Conservation (phyloP, 345 rosid species). For the Geranium rotundifolium region DNA sequence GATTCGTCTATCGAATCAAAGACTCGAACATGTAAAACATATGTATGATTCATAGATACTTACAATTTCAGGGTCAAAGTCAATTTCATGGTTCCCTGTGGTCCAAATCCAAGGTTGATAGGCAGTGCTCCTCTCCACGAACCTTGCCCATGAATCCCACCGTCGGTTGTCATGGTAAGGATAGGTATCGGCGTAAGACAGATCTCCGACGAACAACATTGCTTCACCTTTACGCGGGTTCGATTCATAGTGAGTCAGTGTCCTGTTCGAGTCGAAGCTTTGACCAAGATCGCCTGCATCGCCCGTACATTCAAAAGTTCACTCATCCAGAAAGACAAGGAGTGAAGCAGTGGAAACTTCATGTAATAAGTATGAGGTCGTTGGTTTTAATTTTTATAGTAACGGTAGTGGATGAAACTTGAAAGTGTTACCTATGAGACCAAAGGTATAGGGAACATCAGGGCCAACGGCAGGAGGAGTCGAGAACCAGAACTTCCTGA, state of each 20-base stretch:
- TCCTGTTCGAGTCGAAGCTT: conserved; percentile 30
- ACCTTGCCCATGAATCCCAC: conserved; percentile 46
- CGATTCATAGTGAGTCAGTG: conserved; percentile 29
- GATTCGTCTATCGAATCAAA: neutral
- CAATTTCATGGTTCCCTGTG: conserved; percentile 41
- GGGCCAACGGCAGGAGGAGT: conserved; percentile 61
- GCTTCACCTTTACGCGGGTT: conserved; percentile 23
- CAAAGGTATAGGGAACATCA: conserved; percentile 56
- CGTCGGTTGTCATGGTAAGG: conserved; percentile 22
- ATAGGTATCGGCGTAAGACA: conserved; percentile 41
- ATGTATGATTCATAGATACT: neutral
- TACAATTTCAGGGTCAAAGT: conserved; percentile 22
- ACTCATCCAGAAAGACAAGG: too few relatives aligned
- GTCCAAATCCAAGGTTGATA: conserved; percentile 42
- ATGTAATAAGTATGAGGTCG: too few relatives aligned
- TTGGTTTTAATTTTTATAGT: too few relatives aligned
- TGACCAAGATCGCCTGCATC: conserved; percentile 37
- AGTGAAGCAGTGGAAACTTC: too few relatives aligned
- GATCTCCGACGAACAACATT: conserved; percentile 33
- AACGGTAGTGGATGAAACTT: too few relatives aligned
- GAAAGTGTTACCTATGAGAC: conserved; percentile 38
- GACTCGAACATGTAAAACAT: neutral
- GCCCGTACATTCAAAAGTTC: too few relatives aligned
- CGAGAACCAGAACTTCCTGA: conserved; percentile 30
- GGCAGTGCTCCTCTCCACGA: conserved; percentile 30